Evolutionary conservation across 2,329 filamentous ascomycete genomes (phyloP), one percentile per base, ranked within the genome.

Genomic region (Aureobasidium sp.): DNA sequence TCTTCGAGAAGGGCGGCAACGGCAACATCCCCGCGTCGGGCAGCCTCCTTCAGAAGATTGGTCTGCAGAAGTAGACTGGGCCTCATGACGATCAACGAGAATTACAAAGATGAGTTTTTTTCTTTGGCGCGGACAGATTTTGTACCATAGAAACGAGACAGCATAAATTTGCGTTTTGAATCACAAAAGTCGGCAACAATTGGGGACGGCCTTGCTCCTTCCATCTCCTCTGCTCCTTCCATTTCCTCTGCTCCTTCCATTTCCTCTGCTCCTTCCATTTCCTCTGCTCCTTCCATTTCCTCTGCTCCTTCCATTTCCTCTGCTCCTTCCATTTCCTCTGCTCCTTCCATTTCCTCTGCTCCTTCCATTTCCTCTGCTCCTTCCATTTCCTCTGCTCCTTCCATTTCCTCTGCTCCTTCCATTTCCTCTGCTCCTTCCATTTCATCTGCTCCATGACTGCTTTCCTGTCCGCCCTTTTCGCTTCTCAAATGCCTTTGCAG

Each of bases 1-100:
- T 96, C 64, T 91, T 98, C 67, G 78, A 81, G 63, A 70, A 70
- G 59, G 64, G 68, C 25, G 60, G 64, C 49, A 63, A 68, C 51
- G 67, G 68, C 27, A 66, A 66, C 54, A 41, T 51, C 24, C 24
- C 45, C 12, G 65, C 65, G 44, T 65, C 65, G 40, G 68, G 70
- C 41, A 70, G 70, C 58, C 69, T 81, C 50, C 64, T 80, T 55
- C 73, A 70, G 68, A 79, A 78, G 69, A 69, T 82, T 57, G 77
- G 78, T 42, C 66, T 81, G 56, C 73, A 72, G 66, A 76, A 74
- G 64, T 76, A 75, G 62, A 38, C 19, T 16, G 6, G 17, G 34
- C 42, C n/a, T 22, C 39, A 45, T 44, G 19, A 41, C 45, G 38
- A 40, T 41, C 29, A 40, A 51, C 37, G 48, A 51, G 35, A 40